A percentile compares a stretch with the other conserved stretches of the same genome.
Evolutionary conservation across 345 rosid genomes (phyloP).

Genomic region (Theobroma cacao): DNA sequence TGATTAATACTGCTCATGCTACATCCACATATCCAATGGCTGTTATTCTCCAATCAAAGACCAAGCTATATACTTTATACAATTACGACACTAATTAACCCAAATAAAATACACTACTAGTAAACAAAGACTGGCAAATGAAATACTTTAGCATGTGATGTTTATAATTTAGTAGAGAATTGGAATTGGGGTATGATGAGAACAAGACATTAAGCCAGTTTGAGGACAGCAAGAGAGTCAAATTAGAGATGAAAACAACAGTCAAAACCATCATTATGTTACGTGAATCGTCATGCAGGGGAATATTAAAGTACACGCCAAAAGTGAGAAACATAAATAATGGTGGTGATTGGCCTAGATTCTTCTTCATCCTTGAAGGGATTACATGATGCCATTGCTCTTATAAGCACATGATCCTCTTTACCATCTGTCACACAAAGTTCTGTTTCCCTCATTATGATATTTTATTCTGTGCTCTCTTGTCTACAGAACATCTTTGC

Average conservation of each 20-base stretch:
- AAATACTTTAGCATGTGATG: constrained; percentile 3
- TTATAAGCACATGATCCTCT: neutral
- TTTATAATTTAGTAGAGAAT: neutral
- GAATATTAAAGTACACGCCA: neutral
- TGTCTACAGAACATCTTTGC: neutral
- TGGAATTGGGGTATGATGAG: neutral
- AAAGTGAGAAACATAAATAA: neutral
- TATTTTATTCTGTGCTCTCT: neutral
- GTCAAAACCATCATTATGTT: neutral
- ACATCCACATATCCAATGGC: neutral
- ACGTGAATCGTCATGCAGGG: neutral
- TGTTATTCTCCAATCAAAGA: neutral
- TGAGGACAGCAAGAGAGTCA: neutral
- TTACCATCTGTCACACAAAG: neutral
- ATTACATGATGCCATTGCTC: neutral
- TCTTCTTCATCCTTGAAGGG: neutral
- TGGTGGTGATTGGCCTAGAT: neutral
- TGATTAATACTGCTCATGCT: neutral
- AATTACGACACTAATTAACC: neutral
- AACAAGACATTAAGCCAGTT: neutral
- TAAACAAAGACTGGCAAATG: neutral
- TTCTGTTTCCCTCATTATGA: constrained; percentile 3
- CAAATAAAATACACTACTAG: neutral
- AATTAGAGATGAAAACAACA: neutral
- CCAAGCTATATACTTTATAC: neutral